Evolutionary conservation across 257 asterid species (phyloP), one percentile per base, ranked within the genome.

Genomic region (Lycium barbarum): DNA sequence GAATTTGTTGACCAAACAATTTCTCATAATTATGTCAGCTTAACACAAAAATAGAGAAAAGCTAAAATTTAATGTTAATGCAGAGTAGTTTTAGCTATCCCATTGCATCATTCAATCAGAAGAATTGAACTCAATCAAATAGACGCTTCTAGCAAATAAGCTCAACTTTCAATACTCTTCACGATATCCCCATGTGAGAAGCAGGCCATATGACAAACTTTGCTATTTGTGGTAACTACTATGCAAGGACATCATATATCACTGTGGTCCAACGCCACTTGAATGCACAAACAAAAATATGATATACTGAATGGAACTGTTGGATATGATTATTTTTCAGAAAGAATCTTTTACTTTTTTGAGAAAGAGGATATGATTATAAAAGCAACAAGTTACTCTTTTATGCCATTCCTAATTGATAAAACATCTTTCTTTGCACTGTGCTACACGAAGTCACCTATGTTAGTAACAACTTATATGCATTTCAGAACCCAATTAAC

Each of bases 331-430:
- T 66, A 65, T 10, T 11, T 72, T 58, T 17, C 0, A 58, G 65
- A 33, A 11, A 63, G 17, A 7, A 65, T 65, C 9, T 65, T 65
- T 65, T 11, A 11, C 18, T 11, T 65, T 65, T 33, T 65, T 65
- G 8, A 66, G 17, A 6, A 18, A 58, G 38, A 22, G 17, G 74
- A 36, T 36, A 67, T 67, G 74, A 67, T 35, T 35, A 26, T 26
- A 5, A 35, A 36, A 67, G 74, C 49, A 36, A 67, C 49, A 13
- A 35, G 35, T 36, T 6, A 67, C 45, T 67, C 59, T 45, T 5
- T 73, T 13, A 45, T 72, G 18, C 11, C n/a, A 72, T 72, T 45
- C 18, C 58, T 71, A 73, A 45, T 73, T 73, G 38, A 73, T 45
- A 20, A 38, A 10, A 73, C 38, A 73, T 72, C 54, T 47, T 71